Evolutionary conservation across 129 eudicot species (phyloP).

Genomic region (Kitagawia praeruptora): DNA sequence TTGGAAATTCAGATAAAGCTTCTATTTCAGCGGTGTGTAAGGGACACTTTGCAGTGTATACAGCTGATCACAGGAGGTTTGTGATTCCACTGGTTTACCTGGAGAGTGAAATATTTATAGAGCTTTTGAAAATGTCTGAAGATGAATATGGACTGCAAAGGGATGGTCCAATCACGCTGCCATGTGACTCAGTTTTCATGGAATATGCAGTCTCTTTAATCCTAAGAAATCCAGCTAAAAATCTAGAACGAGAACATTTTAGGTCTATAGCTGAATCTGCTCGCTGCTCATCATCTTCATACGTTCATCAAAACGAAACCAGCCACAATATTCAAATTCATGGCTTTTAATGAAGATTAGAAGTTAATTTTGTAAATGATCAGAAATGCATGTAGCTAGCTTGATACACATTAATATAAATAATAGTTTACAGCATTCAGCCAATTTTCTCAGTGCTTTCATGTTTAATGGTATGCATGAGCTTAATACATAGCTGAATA

Average conservation of each 20-base stretch:
- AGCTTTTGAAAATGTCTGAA: constrained; percentile 35
- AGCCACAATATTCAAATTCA: not conserved
- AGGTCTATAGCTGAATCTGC: not conserved
- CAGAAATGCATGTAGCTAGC: not conserved
- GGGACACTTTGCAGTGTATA: constrained; percentile 42
- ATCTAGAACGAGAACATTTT: not conserved
- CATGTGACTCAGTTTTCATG: constrained; percentile 7
- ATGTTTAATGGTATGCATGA: not conserved
- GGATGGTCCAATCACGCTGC: constrained; percentile 19
- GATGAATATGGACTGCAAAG: constrained; percentile 39
- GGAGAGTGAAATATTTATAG: constrained; percentile 29
- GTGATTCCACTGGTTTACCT: constrained; percentile 25
- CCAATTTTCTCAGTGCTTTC: not conserved
- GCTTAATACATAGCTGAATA: not conserved
- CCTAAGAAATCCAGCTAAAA: constrained; percentile 4
- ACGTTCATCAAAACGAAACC: not conserved
- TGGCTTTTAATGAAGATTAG: not conserved
- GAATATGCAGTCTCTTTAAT: constrained; percentile 1
- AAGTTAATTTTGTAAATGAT: not conserved
- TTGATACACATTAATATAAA: not conserved
- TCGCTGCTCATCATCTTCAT: constrained; percentile 7
- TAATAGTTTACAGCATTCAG: not conserved
- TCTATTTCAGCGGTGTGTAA: constrained; percentile 17
- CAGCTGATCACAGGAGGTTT: constrained; percentile 28
- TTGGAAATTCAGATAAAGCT: not conserved